phyloP scores from a whole-genome alignment of 352 stramenopile genomes.

The Globisporangium megalacanthum region DNA sequence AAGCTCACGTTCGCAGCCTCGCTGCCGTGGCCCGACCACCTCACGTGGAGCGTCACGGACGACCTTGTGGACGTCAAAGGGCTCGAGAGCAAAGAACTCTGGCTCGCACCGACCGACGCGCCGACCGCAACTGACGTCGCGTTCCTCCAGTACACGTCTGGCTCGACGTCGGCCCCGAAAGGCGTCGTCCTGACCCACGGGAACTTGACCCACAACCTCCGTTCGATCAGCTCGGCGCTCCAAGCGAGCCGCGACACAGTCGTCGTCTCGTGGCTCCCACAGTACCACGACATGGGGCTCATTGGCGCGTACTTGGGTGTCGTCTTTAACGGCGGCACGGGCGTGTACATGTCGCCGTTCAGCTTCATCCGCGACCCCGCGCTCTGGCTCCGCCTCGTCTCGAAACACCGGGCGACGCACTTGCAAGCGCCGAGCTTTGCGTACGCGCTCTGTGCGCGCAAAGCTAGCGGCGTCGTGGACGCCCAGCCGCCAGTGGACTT shows the following conservation, averaged over 20 bases:
- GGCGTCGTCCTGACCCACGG: constrained; percentile 97
- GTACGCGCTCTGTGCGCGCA: constrained; percentile 94
- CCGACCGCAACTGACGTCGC: constrained; percentile 68
- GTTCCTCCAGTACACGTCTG: constrained; percentile 99
- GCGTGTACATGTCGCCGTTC: constrained; percentile 97
- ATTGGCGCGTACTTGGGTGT: constrained; percentile 92
- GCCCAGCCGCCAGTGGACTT: constrained; percentile 76
- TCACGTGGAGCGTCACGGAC: constrained; percentile 87
- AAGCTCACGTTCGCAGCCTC: constrained; percentile 65
- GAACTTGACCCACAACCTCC: constrained; percentile 97
- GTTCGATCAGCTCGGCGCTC: constrained; percentile 92
- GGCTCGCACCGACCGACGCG: constrained; percentile 27
- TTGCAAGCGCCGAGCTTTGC: constrained; percentile 98
- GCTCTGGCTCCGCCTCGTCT: constrained; percentile 92
- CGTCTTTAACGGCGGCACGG: constrained; percentile 84
- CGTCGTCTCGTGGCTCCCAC: constrained; percentile 97
- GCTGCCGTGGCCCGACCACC: constrained; percentile 80
- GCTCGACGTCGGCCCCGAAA: constrained; percentile 97
- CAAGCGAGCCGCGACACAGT: constrained; percentile 88
- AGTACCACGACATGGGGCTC: constrained; percentile 99
- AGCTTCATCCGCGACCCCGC: constrained; percentile 96
- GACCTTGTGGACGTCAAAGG: constrained; percentile 46
- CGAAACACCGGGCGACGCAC: constrained; percentile 91
- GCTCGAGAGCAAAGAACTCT: constrained; percentile 31
- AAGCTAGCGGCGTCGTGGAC: constrained; percentile 68